These are phyloP conservation scores for Linanthus parryae DNA, from an alignment of 148 eudicot species.

Conservation along the genomic window DNA sequence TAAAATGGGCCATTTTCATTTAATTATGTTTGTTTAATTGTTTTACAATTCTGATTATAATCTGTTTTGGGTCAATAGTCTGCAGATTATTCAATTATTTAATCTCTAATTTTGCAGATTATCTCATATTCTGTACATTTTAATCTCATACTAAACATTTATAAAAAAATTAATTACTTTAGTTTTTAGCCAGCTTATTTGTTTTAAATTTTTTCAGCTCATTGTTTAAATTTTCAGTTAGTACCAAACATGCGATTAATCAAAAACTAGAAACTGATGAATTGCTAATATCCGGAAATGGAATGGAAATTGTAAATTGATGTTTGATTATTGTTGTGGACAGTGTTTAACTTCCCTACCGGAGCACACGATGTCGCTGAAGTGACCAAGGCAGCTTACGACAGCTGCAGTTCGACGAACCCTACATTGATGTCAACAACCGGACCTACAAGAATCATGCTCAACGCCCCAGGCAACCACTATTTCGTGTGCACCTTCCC, in stretches of 20 bases:
- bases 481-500: constrained; percentile 1
- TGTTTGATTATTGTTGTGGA: not conserved
- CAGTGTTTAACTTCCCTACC: not conserved
- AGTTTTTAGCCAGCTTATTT: not conserved
- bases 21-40: too few relatives aligned
- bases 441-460: not conserved
- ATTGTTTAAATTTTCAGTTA: not conserved
- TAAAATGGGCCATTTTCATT: too few relatives aligned
- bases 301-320: too few relatives aligned
- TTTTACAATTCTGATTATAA: too few relatives aligned
- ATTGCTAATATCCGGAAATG: too few relatives aligned
- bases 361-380: constrained; percentile 3
- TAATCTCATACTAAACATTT: too few relatives aligned
- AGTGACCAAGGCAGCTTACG: not conserved
- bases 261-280: too few relatives aligned
- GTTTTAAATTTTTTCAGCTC: not conserved
- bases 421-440: not conserved
- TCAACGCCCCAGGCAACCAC: not conserved
- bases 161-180: too few relatives aligned
- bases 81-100: too few relatives aligned
- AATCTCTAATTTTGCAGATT: too few relatives aligned
- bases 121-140: too few relatives aligned
- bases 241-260: not conserved
- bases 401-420: not conserved
- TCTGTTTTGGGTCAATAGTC: too few relatives aligned